phyloP scores from a whole-genome alignment of 192 early-diverging fungal species.

The Linderina pennispora region DNA sequence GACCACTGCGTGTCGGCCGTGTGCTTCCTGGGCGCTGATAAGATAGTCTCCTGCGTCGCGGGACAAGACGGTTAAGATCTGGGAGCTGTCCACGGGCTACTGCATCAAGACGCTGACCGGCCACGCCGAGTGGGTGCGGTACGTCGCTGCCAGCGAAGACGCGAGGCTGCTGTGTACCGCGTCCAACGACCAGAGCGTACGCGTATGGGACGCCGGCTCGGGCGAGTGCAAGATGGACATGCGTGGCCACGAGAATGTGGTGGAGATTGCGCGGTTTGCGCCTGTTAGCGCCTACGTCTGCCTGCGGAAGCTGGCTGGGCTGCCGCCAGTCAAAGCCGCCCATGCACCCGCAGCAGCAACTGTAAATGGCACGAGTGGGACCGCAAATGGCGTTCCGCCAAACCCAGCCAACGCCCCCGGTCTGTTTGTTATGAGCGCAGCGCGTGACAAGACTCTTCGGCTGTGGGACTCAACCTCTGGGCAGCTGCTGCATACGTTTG shows the following conservation, averaged over 20 bases:
- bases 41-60: constrained; percentile 83
- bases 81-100: constrained; percentile 77
- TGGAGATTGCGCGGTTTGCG: constrained; percentile 85
- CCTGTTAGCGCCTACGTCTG: constrained; percentile 60
- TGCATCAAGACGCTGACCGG: constrained; percentile 75
- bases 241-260: constrained; percentile 92
- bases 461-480: constrained; percentile 71
- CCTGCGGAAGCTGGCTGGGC: constrained; percentile 65
- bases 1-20: constrained; percentile 90
- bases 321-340: constrained; percentile 8
- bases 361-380: background rate
- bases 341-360: background rate
- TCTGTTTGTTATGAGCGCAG: constrained; percentile 73
- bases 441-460: constrained; percentile 86
- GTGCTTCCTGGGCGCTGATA: constrained; percentile 71
- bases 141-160: constrained; percentile 62
- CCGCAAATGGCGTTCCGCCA: constrained; percentile 2
- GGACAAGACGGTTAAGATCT: constrained; percentile 86
- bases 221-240: constrained; percentile 76
- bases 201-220: constrained; percentile 67
- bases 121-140: constrained; percentile 87
- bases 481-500: constrained; percentile 69
- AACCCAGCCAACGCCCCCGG: constrained; percentile 51
- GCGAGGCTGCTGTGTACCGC: constrained; percentile 66
- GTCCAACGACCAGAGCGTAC: constrained; percentile 87